Evolutionary conservation across 2,329 filamentous ascomycete genomes (phyloP).

Genomic region (Colletotrichum nymphaeae): DNA sequence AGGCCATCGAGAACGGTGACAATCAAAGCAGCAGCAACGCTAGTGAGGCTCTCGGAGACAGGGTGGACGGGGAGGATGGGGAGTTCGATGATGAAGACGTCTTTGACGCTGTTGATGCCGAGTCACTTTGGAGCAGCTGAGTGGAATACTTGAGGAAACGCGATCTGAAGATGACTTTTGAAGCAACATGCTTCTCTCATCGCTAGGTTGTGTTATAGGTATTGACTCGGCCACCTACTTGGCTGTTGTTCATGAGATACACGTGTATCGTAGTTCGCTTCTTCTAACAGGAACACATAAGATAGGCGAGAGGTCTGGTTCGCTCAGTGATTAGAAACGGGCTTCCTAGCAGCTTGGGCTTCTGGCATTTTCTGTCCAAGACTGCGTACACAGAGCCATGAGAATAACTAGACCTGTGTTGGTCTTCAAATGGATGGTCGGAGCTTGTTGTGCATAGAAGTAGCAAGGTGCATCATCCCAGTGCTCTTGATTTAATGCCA

Average conservation of each 20-base stretch:
- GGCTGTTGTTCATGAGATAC: background rate
- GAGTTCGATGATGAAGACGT: constrained; percentile 11
- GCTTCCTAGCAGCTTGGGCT: background rate
- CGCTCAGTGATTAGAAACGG: no score
- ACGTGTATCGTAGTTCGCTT: background rate
- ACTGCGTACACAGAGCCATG: background rate
- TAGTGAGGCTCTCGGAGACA: background rate
- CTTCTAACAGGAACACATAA: background rate
- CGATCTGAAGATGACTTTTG: background rate
- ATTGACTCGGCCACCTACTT: background rate
- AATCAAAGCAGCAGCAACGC: background rate
- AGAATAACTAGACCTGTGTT: background rate
- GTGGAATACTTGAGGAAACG: rapidly evolving
- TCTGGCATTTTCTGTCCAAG: background rate
- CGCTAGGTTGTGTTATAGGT: background rate
- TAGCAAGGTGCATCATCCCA: background rate
- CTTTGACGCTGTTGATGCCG: constrained; percentile 1
- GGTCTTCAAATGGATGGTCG: background rate
- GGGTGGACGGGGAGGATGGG: background rate
- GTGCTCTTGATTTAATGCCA: background rate
- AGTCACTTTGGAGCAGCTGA: constrained; percentile 1
- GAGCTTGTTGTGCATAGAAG: background rate
- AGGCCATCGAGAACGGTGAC: constrained; percentile 62
- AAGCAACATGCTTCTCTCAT: background rate
- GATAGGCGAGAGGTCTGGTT: background rate